Conservation (phyloP, 139 green algal genomes). For the Asterochloris sp. region DNA sequence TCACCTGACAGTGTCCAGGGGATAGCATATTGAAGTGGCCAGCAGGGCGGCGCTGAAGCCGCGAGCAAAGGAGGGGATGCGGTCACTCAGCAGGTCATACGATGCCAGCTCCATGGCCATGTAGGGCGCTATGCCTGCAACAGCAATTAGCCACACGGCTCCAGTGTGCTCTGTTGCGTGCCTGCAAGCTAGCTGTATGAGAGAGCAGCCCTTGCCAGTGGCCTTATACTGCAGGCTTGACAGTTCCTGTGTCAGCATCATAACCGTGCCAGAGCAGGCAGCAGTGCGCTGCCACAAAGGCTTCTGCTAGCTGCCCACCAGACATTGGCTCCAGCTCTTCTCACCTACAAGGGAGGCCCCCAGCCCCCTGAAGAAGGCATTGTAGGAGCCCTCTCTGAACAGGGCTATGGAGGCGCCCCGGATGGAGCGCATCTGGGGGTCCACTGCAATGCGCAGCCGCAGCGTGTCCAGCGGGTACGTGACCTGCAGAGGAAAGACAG, state of each 20-base stretch:
- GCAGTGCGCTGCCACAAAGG: neutral
- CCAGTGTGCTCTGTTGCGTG: no score
- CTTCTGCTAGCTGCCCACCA: neutral
- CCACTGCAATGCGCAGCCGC: slow-evolving; percentile 71
- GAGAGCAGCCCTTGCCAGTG: no score
- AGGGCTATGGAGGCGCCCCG: slow-evolving; percentile 38
- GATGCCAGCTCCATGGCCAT: slow-evolving; percentile 73
- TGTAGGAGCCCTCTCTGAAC: slow-evolving; percentile 50
- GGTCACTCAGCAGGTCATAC: slow-evolving; percentile 71
- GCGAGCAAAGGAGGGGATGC: slow-evolving; percentile 56
- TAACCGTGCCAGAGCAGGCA: neutral
- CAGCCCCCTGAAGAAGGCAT: slow-evolving; percentile 68
- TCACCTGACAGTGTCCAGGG: slow-evolving; percentile 69
- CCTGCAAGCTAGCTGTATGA: no score
- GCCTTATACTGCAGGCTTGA: no score
- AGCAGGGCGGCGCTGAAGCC: slow-evolving; percentile 67
- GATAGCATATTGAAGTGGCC: slow-evolving; percentile 70
- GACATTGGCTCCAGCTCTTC: neutral
- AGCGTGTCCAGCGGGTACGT: slow-evolving; percentile 83
- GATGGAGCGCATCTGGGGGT: slow-evolving; percentile 57
- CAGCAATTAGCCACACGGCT: no score
- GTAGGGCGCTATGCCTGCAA: slow-evolving; percentile 74
- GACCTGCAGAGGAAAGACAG: slow-evolving; percentile 26
- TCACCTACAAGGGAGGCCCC: slow-evolving; percentile 58
- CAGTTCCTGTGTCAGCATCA: no score